Conservation (phyloP, 208 protist species). For the Acanthamoeba sp. region DNA sequence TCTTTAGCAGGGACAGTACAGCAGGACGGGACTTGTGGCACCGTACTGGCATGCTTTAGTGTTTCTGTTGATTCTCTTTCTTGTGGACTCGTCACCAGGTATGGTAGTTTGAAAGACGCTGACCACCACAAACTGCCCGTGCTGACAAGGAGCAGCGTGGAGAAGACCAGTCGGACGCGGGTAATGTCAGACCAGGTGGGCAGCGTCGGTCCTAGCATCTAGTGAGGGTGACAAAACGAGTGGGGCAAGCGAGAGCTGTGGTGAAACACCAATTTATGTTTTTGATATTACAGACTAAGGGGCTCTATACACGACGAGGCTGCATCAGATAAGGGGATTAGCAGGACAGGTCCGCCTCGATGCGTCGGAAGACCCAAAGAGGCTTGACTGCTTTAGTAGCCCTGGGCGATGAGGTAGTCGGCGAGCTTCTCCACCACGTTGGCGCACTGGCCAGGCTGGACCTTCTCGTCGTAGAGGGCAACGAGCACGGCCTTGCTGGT, state of each 20-base stretch:
- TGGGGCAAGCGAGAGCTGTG: not conserved
- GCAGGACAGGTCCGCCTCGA: not conserved
- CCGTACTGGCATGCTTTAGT: no score
- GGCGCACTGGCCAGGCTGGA: constrained; percentile 85
- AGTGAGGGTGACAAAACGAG: not conserved
- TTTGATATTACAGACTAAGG: constrained; percentile 4
- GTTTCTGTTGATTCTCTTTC: no score
- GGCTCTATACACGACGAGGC: not conserved
- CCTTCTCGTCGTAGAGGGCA: constrained; percentile 85
- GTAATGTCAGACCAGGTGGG: no score
- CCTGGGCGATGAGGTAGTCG: constrained; percentile 87
- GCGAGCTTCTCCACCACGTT: constrained; percentile 88
- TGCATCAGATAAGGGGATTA: not conserved
- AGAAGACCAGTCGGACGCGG: no score
- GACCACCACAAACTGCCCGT: no score
- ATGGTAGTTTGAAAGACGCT: no score
- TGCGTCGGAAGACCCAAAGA: no score
- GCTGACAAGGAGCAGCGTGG: no score
- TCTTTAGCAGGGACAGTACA: no score
- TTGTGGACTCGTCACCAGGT: no score
- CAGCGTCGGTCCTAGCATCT: not conserved
- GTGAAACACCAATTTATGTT: constrained; percentile 24
- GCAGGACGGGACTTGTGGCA: no score
- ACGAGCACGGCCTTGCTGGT: constrained; percentile 86
- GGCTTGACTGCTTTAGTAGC: constrained; percentile 88